A percentile compares a stretch with the other conserved stretches of the same genome.
Evolutionary conservation across 495 filamentous ascomycete genomes (phyloP).

Genomic region (Rhypophila decipiens): DNA sequence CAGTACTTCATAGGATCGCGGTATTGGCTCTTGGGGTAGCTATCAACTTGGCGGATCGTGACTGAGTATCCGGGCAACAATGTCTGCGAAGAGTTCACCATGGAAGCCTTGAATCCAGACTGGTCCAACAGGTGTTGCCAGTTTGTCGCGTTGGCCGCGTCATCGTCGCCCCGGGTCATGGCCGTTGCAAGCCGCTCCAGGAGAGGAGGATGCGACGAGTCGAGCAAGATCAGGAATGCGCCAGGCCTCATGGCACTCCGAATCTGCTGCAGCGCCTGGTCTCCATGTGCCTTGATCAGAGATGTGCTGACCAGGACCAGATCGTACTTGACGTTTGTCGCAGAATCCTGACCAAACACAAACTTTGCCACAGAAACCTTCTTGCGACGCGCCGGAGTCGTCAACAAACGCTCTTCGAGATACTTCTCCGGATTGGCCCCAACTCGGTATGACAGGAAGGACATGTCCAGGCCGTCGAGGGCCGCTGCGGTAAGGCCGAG

Average conservation of each 20-base stretch:
- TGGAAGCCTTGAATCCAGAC: constrained; percentile 23
- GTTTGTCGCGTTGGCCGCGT: too few species aligned
- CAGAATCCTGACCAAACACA: constrained; percentile 13
- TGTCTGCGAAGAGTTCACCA: constrained; percentile 21
- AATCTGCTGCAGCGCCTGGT: constrained; percentile 14
- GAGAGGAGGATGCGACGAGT: constrained; percentile 13
- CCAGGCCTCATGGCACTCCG: constrained; percentile 30
- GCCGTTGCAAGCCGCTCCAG: constrained; percentile 12
- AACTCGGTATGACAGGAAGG: constrained; percentile 28
- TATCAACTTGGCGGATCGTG: constrained; percentile 30
- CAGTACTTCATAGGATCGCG: constrained; percentile 7
- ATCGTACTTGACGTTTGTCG: constrained; percentile 18
- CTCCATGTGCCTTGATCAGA: constrained; percentile 16
- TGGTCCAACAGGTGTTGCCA: constrained; percentile 31
- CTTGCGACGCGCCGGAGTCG: constrained; percentile 4
- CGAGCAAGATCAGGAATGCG: constrained; percentile 34
- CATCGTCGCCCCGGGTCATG: constrained; percentile 18
- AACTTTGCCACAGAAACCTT: constrained; percentile 19
- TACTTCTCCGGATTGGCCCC: constrained; percentile 15
- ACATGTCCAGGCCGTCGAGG: constrained; percentile 22
- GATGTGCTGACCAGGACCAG: constrained; percentile 32
- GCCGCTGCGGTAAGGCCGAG: constrained; percentile 23
- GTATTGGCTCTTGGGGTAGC: constrained; percentile 9
- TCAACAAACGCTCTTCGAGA: constrained; percentile 3
- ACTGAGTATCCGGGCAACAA: constrained; percentile 25